phyloP scores from a whole-genome alignment of 805 yeast species.

The Saccharomycopsis fodiens region DNA sequence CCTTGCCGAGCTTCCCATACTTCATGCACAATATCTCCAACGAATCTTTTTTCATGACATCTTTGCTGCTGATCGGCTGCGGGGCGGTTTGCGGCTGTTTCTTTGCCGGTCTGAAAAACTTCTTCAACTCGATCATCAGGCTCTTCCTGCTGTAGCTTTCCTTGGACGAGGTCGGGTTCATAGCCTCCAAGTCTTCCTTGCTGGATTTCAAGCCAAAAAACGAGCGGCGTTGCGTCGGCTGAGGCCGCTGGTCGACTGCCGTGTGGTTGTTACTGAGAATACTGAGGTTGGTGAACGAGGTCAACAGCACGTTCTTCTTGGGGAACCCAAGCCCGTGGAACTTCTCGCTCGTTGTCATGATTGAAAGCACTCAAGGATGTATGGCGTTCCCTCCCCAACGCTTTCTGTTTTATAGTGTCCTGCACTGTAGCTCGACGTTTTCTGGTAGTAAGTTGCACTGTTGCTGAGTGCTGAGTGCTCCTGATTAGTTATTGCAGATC shows the following conservation, averaged over 20 bases:
- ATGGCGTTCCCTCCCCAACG: too few species aligned
- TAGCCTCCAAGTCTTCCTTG: constrained; percentile 9
- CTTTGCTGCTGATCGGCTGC: constrained; percentile 36
- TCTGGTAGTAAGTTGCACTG: too few species aligned
- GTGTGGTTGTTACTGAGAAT: background rate
- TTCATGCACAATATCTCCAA: constrained; percentile 48
- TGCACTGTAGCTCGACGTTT: too few species aligned
- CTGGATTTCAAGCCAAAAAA: constrained; percentile 15
- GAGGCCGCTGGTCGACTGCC: background rate
- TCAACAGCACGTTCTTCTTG: background rate
- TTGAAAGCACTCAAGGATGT: too few species aligned
- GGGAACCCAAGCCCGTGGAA: background rate
- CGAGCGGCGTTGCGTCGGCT: background rate
- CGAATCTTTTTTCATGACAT: constrained; percentile 29
- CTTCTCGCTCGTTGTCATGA: too few species aligned
- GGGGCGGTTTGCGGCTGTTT: constrained; percentile 30
- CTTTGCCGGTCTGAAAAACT: constrained; percentile 49
- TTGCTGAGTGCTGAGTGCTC: too few species aligned
- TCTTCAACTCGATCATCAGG: constrained; percentile 66
- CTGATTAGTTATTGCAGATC: too few species aligned
- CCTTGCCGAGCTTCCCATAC: constrained; percentile 68
- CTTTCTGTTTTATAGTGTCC: too few species aligned
- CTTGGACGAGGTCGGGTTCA: background rate
- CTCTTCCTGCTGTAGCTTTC: constrained; percentile 17
- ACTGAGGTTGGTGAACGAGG: background rate